Conservation (phyloP, 805 yeast species). For the Zygosaccharomyces bisporus region DNA sequence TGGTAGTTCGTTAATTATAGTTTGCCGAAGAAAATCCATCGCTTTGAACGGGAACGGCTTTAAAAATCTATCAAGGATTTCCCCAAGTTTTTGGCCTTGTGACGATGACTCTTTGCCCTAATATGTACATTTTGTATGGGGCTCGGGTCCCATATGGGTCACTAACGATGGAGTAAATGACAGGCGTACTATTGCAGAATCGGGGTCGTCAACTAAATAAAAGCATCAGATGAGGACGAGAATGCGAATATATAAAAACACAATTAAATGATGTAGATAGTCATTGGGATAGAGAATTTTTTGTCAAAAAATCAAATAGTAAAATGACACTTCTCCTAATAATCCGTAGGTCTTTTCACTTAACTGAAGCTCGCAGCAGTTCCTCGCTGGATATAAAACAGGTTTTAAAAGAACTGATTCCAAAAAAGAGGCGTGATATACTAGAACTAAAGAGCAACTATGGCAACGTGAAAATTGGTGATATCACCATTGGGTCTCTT, state of each 20-base stretch:
- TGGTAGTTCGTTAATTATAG: too few species aligned
- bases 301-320: constrained; percentile 16
- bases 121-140: neutral
- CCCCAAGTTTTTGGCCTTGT: neutral
- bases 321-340: neutral
- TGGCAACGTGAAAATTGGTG: constrained; percentile 41
- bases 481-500: constrained; percentile 42
- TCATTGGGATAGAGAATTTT: constrained; percentile 13
- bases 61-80: too few species aligned
- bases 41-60: neutral
- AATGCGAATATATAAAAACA: neutral
- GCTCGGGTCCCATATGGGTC: neutral
- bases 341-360: constrained; percentile 11
- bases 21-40: neutral
- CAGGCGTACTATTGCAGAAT: too few species aligned
- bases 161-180: neutral
- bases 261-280: too few species aligned
- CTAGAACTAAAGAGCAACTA: constrained; percentile 39
- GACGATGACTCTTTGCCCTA: neutral
- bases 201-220: too few species aligned
- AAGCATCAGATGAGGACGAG: too few species aligned
- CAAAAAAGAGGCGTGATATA: constrained; percentile 42
- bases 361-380: constrained; percentile 4
- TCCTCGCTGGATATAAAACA: constrained; percentile 23
- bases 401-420: constrained; percentile 36